These are phyloP conservation scores for Magnusiomyces starmeri DNA, from an alignment of 1,139 yeast genomes.

Conservation along the genomic window DNA sequence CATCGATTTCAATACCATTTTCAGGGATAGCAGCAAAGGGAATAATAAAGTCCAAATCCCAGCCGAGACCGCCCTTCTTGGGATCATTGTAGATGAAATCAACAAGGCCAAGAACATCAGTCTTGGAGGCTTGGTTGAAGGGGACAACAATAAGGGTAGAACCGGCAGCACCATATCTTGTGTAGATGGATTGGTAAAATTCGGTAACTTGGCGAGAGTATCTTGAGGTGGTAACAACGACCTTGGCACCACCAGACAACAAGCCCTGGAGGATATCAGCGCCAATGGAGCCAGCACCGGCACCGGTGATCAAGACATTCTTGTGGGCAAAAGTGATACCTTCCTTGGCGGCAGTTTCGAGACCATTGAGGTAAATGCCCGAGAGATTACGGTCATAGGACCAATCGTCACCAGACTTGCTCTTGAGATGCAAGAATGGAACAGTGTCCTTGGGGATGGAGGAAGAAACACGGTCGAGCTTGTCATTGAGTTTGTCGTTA, in stretches of 20 bases:
- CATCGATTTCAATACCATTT: slow-evolving; percentile 91
- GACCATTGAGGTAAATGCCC: slow-evolving; percentile 73
- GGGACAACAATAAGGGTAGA: slow-evolving; percentile 93
- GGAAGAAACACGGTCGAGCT: slow-evolving; percentile 20
- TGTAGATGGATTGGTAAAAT: slow-evolving; percentile 87
- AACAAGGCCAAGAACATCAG: slow-evolving; percentile 81
- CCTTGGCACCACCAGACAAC: slow-evolving; percentile 96
- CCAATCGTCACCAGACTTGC: slow-evolving; percentile 73
- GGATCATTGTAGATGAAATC: slow-evolving; percentile 76
- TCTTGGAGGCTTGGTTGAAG: slow-evolving; percentile 94
- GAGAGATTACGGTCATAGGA: slow-evolving; percentile 74
- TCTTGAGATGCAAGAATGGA: slow-evolving; percentile 90
- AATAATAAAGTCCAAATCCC: slow-evolving; percentile 94
- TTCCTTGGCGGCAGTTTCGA: slow-evolving; percentile 84
- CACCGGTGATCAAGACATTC: slow-evolving; percentile 90
- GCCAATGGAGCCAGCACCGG: slow-evolving; percentile 98
- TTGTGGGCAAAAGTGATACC: slow-evolving; percentile 88
- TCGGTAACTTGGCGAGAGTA: slow-evolving; percentile 93
- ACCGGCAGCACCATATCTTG: slow-evolving; percentile 87
- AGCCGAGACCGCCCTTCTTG: slow-evolving; percentile 47
- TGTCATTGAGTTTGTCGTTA: slow-evolving; percentile 22
- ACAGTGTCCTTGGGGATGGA: slow-evolving; percentile 57
- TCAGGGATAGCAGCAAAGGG: slow-evolving; percentile 93
- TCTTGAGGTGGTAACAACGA: slow-evolving; percentile 90
- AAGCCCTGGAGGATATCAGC: slow-evolving; percentile 94